A percentile compares a stretch with the other conserved stretches of the same genome.
Evolutionary conservation across 805 yeast species (phyloP).

Genomic region (Barnettozyma sp.): DNA sequence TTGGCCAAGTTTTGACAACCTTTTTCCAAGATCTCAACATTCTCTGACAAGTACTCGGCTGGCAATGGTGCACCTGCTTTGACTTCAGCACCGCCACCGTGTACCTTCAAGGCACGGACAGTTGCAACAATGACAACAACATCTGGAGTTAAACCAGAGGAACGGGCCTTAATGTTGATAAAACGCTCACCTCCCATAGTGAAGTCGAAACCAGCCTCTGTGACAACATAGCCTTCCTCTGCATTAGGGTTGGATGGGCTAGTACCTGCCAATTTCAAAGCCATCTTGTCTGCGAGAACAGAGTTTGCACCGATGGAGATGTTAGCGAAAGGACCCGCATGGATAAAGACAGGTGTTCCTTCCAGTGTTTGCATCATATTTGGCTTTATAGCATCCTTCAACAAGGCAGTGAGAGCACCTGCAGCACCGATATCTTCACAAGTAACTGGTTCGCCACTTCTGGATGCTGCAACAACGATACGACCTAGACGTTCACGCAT

Average conservation of each 20-base stretch:
- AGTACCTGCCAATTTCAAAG: slow-evolving; percentile 79
- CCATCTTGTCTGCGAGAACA: slow-evolving; percentile 87
- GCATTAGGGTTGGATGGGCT: slow-evolving; percentile 30
- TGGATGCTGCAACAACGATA: slow-evolving; percentile 81
- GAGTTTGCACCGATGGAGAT: slow-evolving; percentile 96
- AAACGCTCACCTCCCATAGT: slow-evolving; percentile 99
- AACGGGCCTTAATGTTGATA: slow-evolving; percentile 90
- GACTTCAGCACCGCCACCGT: slow-evolving; percentile 96
- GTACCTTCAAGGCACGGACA: slow-evolving; percentile 91
- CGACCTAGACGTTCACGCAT: slow-evolving; percentile 83
- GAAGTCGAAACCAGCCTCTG: slow-evolving; percentile 98
- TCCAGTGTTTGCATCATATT: slow-evolving; percentile 95
- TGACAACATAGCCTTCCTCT: slow-evolving; percentile 80
- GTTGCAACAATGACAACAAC: slow-evolving; percentile 93
- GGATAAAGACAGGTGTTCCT: slow-evolving; percentile 96
- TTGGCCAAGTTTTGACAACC: slow-evolving; percentile 88
- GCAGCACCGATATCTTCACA: slow-evolving; percentile 94
- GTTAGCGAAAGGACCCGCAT: slow-evolving; percentile 98
- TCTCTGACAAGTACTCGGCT: slow-evolving; percentile 70
- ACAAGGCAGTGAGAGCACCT: slow-evolving; percentile 89
- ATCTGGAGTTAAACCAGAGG: slow-evolving; percentile 83
- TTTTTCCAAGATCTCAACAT: slow-evolving; percentile 63
- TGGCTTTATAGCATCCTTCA: slow-evolving; percentile 95
- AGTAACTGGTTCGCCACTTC: slow-evolving; percentile 74
- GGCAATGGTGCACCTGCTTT: slow-evolving; percentile 90